phyloP scores from a whole-genome alignment of 257 asterid genomes.

The Fraxinus anomala region DNA sequence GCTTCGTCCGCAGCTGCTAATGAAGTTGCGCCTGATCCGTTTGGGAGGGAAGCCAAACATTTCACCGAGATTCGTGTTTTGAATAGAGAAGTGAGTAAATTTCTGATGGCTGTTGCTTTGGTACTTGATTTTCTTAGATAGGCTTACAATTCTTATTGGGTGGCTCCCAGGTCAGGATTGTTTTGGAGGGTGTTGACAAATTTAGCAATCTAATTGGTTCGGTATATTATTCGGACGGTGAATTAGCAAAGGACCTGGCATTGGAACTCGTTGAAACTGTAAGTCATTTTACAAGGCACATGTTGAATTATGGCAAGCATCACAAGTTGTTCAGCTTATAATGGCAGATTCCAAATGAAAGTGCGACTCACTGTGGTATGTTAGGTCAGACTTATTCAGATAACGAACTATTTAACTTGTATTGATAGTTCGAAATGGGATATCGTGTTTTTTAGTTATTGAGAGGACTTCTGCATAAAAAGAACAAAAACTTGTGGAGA shows the following conservation, averaged over 20 bases:
- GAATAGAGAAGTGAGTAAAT: slow-evolving; percentile 79
- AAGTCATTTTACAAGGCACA: slow-evolving; percentile 29
- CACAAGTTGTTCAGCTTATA: background rate
- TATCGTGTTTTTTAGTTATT: background rate
- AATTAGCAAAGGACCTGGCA: slow-evolving; percentile 83
- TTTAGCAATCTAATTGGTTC: slow-evolving; percentile 87
- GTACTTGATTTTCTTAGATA: background rate
- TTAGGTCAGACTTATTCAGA: background rate
- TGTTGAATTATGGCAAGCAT: background rate
- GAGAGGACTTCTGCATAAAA: background rate
- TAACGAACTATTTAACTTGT: background rate
- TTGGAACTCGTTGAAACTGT: slow-evolving; percentile 90
- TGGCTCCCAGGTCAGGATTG: slow-evolving; percentile 79
- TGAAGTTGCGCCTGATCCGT: slow-evolving; percentile 85
- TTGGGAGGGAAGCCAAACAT: slow-evolving; percentile 95
- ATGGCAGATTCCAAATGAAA: background rate
- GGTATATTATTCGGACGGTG: slow-evolving; percentile 87
- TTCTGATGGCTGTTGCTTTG: background rate
- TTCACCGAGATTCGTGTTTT: slow-evolving; percentile 89
- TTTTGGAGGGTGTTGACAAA: slow-evolving; percentile 94
- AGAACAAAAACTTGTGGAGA: background rate
- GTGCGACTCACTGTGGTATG: background rate
- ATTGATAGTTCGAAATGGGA: background rate
- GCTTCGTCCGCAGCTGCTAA: slow-evolving; percentile 56
- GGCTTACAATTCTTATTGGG: slow-evolving; percentile 10